phyloP scores from a whole-genome alignment of 768 basidiomycete species.

The Lentinula boryana region DNA sequence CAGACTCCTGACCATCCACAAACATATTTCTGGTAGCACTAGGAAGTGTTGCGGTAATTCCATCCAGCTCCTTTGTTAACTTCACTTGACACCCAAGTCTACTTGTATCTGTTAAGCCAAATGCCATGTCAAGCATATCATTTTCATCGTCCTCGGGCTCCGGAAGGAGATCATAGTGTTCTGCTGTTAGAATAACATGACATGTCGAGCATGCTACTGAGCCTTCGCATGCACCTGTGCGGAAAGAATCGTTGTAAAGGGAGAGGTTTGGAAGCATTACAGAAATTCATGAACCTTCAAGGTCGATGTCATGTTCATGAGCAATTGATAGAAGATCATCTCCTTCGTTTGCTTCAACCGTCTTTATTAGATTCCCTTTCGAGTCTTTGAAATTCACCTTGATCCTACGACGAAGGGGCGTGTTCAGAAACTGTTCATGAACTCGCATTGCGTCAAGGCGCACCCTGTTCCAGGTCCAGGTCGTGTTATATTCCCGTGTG shows the following conservation, averaged over 20 bases:
- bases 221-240: slow-evolving; percentile 89
- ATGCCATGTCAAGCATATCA: slow-evolving; percentile 97
- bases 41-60: slow-evolving; percentile 79
- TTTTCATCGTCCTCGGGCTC: slow-evolving; percentile 99
- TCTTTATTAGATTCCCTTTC: slow-evolving; percentile 78
- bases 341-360: slow-evolving; percentile 88
- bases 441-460: slow-evolving; percentile 9
- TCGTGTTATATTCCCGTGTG: slow-evolving; percentile 51
- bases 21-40: slow-evolving; percentile 96
- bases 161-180: slow-evolving; percentile 80
- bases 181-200: slow-evolving; percentile 80
- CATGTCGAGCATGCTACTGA: slow-evolving; percentile 97
- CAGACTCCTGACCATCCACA: slow-evolving; percentile 67
- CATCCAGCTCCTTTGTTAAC: slow-evolving; percentile 77
- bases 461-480: slow-evolving; percentile 70
- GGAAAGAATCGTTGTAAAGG: neutral
- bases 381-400: slow-evolving; percentile 88
- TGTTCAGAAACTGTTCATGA: neutral
- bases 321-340: slow-evolving; percentile 89
- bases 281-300: slow-evolving; percentile 66
- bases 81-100: slow-evolving; percentile 73
- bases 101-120: slow-evolving; percentile 93
- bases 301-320: slow-evolving; percentile 92
- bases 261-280: neutral
- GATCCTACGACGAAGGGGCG: slow-evolving; percentile 44